These are phyloP conservation scores for Chlamydomonas incerta DNA, from an alignment of 139 green algal species.

Conservation along the genomic window DNA sequence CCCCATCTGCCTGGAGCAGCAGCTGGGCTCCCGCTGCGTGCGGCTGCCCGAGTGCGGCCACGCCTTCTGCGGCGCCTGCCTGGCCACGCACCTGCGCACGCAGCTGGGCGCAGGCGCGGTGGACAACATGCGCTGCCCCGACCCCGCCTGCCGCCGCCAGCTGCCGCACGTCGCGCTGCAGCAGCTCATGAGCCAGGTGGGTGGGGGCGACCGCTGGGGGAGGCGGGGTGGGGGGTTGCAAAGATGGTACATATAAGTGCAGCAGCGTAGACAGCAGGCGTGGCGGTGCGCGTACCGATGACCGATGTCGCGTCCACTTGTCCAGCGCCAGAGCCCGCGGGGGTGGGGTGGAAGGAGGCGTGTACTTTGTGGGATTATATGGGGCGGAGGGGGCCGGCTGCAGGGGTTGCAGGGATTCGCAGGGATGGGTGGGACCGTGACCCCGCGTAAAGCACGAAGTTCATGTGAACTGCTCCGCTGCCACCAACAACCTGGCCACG, in stretches of 20 bases:
- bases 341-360: too few species aligned
- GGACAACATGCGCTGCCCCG: constrained; percentile 76
- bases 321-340: too few species aligned
- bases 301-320: too few species aligned
- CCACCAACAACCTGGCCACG: too few species aligned
- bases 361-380: too few species aligned
- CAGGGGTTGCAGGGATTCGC: too few species aligned
- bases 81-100: constrained; percentile 55
- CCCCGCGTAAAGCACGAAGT: too few species aligned
- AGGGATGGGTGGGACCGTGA: too few species aligned
- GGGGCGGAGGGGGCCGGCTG: too few species aligned
- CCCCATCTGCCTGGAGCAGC: constrained; percentile 79
- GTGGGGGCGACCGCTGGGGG: not conserved
- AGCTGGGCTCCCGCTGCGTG: constrained; percentile 62
- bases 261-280: too few species aligned
- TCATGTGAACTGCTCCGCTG: too few species aligned
- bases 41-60: constrained; percentile 75
- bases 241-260: not conserved
- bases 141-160: constrained; percentile 66
- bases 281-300: too few species aligned
- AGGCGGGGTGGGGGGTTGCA: not conserved
- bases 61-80: constrained; percentile 81
- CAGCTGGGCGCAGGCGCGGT: constrained; percentile 75
- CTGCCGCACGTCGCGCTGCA: constrained; percentile 59
- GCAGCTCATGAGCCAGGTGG: constrained; percentile 38